Conservation (phyloP, 768 basidiomycete species). For the Termitomyces sp. region DNA sequence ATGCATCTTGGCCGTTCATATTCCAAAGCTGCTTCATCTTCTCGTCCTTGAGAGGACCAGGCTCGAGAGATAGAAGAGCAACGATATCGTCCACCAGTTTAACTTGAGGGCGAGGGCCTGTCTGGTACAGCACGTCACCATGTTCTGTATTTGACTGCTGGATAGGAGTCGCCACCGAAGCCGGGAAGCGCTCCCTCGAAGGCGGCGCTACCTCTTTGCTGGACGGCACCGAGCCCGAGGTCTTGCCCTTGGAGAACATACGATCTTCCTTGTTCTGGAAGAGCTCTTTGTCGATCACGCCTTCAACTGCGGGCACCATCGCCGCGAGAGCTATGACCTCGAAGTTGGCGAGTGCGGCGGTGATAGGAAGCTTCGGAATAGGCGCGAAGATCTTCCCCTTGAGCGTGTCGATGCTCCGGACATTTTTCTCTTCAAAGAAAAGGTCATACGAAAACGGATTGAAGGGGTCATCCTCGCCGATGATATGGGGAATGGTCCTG, state of each 20-base stretch:
- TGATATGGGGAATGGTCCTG: not conserved
- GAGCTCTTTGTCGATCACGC: not conserved
- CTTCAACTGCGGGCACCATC: not conserved
- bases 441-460: not conserved
- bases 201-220: not conserved
- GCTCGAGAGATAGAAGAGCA: not conserved
- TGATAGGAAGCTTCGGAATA: not conserved
- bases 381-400: slow-evolving; percentile 3
- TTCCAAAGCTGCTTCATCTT: not conserved
- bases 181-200: not conserved
- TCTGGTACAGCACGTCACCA: not conserved
- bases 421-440: not conserved
- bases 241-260: too few relatives aligned
- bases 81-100: not conserved
- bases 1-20: not conserved
- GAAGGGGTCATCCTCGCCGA: not conserved
- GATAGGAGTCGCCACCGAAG: too few relatives aligned
- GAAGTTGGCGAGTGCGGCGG: not conserved
- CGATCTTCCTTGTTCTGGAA: too few relatives aligned
- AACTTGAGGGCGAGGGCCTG: not conserved
- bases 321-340: not conserved
- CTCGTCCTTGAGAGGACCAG: not conserved
- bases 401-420: not conserved
- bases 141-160: not conserved
- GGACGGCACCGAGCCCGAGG: not conserved